Evolutionary conservation across 306 rosid species (phyloP), one percentile per base, ranked within the genome.

Genomic region (Carpinus fangiana): DNA sequence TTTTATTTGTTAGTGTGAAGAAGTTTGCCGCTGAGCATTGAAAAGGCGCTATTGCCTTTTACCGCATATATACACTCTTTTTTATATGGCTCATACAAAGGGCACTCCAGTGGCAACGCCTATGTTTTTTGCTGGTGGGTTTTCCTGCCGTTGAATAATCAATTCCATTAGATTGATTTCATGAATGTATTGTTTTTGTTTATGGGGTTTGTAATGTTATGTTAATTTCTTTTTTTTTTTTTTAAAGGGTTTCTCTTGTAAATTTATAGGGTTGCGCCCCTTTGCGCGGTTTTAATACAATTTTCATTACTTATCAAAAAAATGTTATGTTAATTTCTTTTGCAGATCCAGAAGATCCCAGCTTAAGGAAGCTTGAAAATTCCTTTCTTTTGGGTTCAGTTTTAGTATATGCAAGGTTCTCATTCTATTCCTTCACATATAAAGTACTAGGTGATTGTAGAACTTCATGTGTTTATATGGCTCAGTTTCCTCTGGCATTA

Each of bases 21-120:
- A 94, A 86, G 94, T 94, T 76, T 94, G 98, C 80, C 96, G 94
- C 74, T 76, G 85, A 76, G 98, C 98, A 69, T 80, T 94, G 89
- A 86, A 78, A 76, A 92, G 98, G 83, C 97, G 98, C 78, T 92
- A 94, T 79, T 82, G 90, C 67, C 86, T 94, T 72, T 80, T 94
- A 73, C 93, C 91, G 3, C 97, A 89, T 55, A 75, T 94, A 56
- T 94, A 94, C 79, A 89, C 97, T 50, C 98, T 94, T 84, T 94
- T 94, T 76, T 92, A 90, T 83, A 78, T 90, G 84, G 90, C 97
- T 80, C 96, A 94, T 89, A 90, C 87, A 10, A 80, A n/a, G 36
- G 98, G 98, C 34, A 88, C 85, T 73, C 96, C 92, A 53, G 97
- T 94, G 79, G 91, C 88, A 55, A 84, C 85, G 76, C 98, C 98